A percentile compares a stretch with the other conserved stretches of the same genome.
These are phyloP conservation scores for Priceomyces fermenticarens DNA, from an alignment of 805 yeast species.

Conservation along the genomic window DNA sequence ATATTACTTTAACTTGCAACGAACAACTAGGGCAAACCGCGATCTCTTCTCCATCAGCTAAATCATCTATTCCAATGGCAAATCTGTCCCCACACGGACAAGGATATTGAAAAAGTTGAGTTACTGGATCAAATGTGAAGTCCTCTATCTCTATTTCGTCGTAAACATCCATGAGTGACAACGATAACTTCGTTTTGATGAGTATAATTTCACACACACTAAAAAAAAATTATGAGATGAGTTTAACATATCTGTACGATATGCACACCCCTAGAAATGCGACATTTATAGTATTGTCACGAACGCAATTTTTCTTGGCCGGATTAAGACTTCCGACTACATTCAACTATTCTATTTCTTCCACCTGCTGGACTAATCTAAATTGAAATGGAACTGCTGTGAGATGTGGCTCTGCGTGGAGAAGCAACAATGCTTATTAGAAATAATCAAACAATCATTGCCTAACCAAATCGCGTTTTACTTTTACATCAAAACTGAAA, in stretches of 20 bases:
- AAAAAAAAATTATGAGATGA: constrained; percentile 2
- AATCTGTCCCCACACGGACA: constrained; percentile 98
- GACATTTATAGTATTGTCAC: no score
- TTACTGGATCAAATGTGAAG: constrained; percentile 82
- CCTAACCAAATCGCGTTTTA: no score
- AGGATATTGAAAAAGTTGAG: constrained; percentile 85
- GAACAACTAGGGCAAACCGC: constrained; percentile 98
- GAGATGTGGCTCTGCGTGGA: no score
- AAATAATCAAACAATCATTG: no score
- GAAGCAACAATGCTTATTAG: no score
- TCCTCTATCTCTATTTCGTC: constrained; percentile 98
- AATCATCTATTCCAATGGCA: constrained; percentile 80
- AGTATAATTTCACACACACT: neutral
- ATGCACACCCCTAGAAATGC: neutral
- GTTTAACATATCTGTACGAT: neutral
- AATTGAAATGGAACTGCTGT: no score
- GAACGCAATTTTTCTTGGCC: no score
- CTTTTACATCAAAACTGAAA: no score
- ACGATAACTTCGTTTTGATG: neutral
- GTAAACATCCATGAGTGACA: constrained; percentile 39
- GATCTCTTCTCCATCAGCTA: constrained; percentile 85
- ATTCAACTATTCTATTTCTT: no score
- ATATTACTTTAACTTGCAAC: constrained; percentile 86
- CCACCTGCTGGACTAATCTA: no score
- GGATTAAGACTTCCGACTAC: no score